Base-by-base conservation (phyloP, 1,284 basidiomycete genomes). In the Trametes hirsuta region DNA sequence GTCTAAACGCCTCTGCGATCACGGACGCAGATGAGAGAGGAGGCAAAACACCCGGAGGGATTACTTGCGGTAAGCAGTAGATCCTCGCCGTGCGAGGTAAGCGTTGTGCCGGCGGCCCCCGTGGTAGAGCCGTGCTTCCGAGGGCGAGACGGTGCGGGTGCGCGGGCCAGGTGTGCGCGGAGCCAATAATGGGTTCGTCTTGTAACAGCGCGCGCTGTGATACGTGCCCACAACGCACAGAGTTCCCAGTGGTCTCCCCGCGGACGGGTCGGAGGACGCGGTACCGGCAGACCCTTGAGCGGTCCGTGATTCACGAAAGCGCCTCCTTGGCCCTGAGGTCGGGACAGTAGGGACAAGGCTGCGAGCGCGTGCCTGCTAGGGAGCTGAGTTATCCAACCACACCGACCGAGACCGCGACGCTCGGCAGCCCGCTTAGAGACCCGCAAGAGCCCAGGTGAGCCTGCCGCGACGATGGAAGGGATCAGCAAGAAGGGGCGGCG, bases 151-250 rank as follows among this genome's bases (percentile, higher is more conserved):
- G 48, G 36, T 21, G 36, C 22, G 9, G 25, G 36, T 4, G 18
- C 21, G 39, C 12, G 12, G 14, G 6, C 6, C 12, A 9, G 36
- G 21, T 39, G 5, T 21, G 36, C 39, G 36, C 48, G 48, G 22
- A 37, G 21, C 36, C 37, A 12, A 40, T 40, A n/a, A 12, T 3
- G 15, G 15, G n/a, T 22, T 36, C 34, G 39, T 47, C 37, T n/a
- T 51, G 35, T 45, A 58, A 62, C 61, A 62, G 56, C 61, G 56
- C 61, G 51, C 44, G 34, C 11, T 4, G 18, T 55, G 61, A 62
- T 62, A 52, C 34, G 47, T 55, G 52, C 12, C 39, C 30, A 47
- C 24, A 45, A n/a, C 14, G 18, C 41, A 46, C 37, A 25, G 40
- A 39, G 50, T 35, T 44, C 49, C 44, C 35, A 12, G n/a, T 36